These are phyloP conservation scores for Cephaloascus albidus DNA, from an alignment of 805 yeast genomes.

Conservation along the genomic window DNA sequence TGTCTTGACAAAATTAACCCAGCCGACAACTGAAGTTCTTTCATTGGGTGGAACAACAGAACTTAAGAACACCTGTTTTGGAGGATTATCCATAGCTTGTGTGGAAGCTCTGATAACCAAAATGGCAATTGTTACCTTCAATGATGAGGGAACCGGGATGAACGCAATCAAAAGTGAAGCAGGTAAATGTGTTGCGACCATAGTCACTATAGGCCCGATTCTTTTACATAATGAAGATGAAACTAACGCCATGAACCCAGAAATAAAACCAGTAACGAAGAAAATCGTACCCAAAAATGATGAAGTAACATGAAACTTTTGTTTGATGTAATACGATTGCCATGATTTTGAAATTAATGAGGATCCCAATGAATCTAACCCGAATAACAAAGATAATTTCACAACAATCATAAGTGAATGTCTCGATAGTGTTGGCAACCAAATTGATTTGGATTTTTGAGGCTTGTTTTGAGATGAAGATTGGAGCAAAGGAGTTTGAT, in stretches of 20 bases:
- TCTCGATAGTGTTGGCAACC: slow-evolving; percentile 7
- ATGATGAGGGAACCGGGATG: slow-evolving; percentile 26
- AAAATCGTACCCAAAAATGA: slow-evolving; percentile 28
- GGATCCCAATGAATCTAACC: slow-evolving; percentile 33
- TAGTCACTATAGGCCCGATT: slow-evolving; percentile 33
- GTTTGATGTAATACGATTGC: slow-evolving; percentile 33
- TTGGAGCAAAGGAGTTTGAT: background rate
- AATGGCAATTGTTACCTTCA: slow-evolving; percentile 18
- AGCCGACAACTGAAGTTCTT: slow-evolving; percentile 32
- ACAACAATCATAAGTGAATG: slow-evolving; percentile 14
- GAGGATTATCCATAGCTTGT: slow-evolving; percentile 38
- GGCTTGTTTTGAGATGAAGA: background rate
- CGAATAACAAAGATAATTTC: slow-evolving; percentile 26
- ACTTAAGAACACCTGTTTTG: slow-evolving; percentile 37
- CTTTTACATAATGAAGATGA: slow-evolving; percentile 34
- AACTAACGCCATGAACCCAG: slow-evolving; percentile 28
- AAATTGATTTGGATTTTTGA: background rate
- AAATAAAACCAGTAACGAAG: slow-evolving; percentile 24
- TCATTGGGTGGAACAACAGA: slow-evolving; percentile 27
- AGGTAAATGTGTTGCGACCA: slow-evolving; percentile 34
- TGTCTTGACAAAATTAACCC: slow-evolving; percentile 34
- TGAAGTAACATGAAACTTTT: slow-evolving; percentile 22
- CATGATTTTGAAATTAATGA: slow-evolving; percentile 35
- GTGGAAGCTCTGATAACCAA: slow-evolving; percentile 26
- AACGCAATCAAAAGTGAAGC: slow-evolving; percentile 27